Evolutionary conservation across 139 green algal genomes (phyloP), one percentile per base, ranked within the genome.

Genomic region (Edaphochlamys debaryana): DNA sequence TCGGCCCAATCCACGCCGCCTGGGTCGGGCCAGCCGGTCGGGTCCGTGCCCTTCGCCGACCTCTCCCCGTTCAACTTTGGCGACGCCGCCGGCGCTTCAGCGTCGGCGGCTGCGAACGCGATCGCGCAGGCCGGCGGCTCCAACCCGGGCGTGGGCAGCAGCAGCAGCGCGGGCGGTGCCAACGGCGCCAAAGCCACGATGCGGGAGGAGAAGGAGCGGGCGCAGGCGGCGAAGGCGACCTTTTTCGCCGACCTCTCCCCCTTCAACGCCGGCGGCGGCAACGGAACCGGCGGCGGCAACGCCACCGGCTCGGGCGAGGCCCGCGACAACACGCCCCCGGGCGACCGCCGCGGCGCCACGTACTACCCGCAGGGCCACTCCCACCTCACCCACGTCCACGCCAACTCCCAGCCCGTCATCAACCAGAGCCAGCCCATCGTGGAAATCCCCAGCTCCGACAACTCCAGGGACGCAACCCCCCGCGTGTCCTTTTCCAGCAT

Each of bases 11-110:
- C 73, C 56, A 80, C 73, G 22, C 58, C 73, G 29, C 73, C 75
- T 29, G 75, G 75, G 6, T 62, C 62, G 1, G 68, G 37, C 9
- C 56, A 52, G 74, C 58, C 56, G 30, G 38, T 20, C 37, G 73
- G 32, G 34, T 41, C 20, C 69, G 20, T 41, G 3, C 69, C 41
- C 27, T 85, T 85, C 36, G 79, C 79, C 6, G 79, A 85, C 69
- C 56, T 85, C 56, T 85, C 79, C 37, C 79, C 79, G 3, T 85
- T 85, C 54, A 82, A 82, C 64, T 63, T 54, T 7, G 54, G 54
- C 9, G 23, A 30, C 54, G 15, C 22, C 54, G 23, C 22, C 54
- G 23, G 15, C 54, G 54, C 19, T n/a, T 13, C 45, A 54, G 45
- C 45, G 45, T 54, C 45, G 13, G 45, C 45, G n/a, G n/a, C n/a